phyloP scores from a whole-genome alignment of 2,329 filamentous ascomycete species.

The Fusarium falciforme region DNA sequence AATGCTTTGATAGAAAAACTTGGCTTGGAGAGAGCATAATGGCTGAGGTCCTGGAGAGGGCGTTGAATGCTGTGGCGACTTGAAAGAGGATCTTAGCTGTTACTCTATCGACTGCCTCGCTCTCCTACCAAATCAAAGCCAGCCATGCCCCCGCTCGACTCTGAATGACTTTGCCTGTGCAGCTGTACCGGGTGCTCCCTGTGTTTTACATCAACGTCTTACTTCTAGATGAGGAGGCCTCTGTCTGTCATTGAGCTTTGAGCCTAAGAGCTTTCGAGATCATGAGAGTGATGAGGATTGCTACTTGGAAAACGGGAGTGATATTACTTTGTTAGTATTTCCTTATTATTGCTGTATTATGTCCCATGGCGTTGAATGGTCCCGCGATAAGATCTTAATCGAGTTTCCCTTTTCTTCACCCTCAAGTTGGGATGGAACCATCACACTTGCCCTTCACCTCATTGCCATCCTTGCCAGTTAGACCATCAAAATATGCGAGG shows the following conservation, averaged over 20 bases:
- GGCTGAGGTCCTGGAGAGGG: neutral
- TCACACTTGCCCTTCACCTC: slow-evolving; percentile 53
- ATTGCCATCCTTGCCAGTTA: slow-evolving; percentile 68
- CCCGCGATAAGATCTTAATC: too few species aligned
- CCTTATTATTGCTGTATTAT: neutral
- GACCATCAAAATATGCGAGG: slow-evolving; percentile 76
- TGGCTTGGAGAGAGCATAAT: neutral
- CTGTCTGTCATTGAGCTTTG: neutral
- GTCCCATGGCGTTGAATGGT: neutral
- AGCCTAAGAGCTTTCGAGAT: neutral
- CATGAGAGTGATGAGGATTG: neutral
- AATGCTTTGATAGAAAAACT: neutral
- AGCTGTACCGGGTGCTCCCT: neutral
- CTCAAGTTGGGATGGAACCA: slow-evolving; percentile 9
- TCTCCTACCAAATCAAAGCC: neutral
- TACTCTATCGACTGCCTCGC: neutral
- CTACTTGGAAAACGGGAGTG: neutral
- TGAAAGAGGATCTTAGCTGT: neutral
- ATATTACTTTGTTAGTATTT: neutral
- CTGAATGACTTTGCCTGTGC: neutral
- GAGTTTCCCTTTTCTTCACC: neutral
- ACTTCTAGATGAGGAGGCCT: neutral
- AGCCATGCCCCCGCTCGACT: neutral
- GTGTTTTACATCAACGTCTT: neutral
- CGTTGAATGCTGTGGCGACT: neutral